Conservation (phyloP, 768 basidiomycete genomes). For the Rhodotorula graminis region DNA sequence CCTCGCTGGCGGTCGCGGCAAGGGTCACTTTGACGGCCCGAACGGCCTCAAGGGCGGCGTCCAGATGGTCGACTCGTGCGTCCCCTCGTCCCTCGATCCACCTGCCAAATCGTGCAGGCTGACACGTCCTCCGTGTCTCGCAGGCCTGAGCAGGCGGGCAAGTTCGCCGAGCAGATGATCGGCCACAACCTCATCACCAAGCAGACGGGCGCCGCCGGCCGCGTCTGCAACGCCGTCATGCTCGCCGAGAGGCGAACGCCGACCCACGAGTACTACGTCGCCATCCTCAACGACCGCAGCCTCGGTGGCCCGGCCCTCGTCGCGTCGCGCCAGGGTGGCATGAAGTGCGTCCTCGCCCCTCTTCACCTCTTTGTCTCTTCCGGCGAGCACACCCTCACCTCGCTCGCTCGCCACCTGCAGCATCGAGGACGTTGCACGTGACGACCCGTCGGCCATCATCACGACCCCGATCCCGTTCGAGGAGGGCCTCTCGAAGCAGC, state of each 20-base stretch:
- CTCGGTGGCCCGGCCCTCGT: constrained; percentile 87
- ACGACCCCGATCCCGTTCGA: constrained; percentile 85
- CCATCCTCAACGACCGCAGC: constrained; percentile 89
- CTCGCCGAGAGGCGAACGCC: constrained; percentile 90
- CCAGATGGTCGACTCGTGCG: constrained; percentile 80
- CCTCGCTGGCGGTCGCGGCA: constrained; percentile 94
- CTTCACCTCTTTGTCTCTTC: neutral
- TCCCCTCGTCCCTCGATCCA: constrained; percentile 11
- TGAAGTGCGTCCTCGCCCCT: constrained; percentile 58
- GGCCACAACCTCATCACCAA: constrained; percentile 94
- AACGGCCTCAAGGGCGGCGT: constrained; percentile 97
- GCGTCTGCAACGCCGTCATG: constrained; percentile 98
- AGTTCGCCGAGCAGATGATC: constrained; percentile 85
- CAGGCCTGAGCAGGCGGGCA: constrained; percentile 82
- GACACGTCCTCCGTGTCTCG: neutral
- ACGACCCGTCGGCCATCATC: constrained; percentile 89
- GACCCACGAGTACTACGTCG: constrained; percentile 95
- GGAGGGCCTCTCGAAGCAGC: constrained; percentile 64
- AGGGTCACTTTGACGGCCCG: constrained; percentile 76
- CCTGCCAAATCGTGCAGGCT: too few species aligned
- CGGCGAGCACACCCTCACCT: neutral
- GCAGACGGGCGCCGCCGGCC: constrained; percentile 87
- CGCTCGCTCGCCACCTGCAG: neutral
- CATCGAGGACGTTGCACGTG: constrained; percentile 97
- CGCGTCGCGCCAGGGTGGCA: constrained; percentile 88